A percentile compares a stretch with the other conserved stretches of the same genome.
These are phyloP conservation scores for Arabidopsis suecica DNA, from an alignment of 345 rosid genomes.

Conservation along the genomic window DNA sequence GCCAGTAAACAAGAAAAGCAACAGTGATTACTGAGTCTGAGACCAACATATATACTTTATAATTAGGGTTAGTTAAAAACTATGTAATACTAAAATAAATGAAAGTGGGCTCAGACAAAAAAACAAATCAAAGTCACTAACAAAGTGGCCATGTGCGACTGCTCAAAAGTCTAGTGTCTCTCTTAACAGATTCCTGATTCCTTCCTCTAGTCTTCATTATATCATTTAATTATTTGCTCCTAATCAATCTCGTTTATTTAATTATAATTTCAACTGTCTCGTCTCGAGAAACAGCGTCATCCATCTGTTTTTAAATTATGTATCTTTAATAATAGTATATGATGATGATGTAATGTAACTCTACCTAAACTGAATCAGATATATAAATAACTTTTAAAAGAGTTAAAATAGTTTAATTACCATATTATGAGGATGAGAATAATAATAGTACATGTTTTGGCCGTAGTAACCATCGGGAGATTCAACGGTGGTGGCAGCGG, in stretches of 20 bases:
- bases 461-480: constrained; percentile 53
- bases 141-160: constrained; percentile 45
- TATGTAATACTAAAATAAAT: background rate
- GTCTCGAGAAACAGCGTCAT: constrained; percentile 36
- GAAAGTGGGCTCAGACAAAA: constrained; percentile 33
- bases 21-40: background rate
- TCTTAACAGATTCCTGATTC: constrained; percentile 42
- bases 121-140: constrained; percentile 21
- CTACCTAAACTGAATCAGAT: background rate
- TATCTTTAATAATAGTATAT: constrained; percentile 19
- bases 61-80: background rate
- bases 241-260: constrained; percentile 34
- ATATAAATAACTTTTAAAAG: background rate
- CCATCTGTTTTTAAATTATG: constrained; percentile 28
- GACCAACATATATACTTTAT: constrained; percentile 6
- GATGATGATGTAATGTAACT: constrained; percentile 42
- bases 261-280: constrained; percentile 39
- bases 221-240: constrained; percentile 25
- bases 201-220: constrained; percentile 3
- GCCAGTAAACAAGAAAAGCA: constrained; percentile 7
- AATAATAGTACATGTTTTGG: constrained; percentile 49
- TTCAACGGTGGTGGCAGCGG: constrained; percentile 29
- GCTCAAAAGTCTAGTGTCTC: constrained; percentile 42
- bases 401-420: constrained; percentile 9
- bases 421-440: constrained; percentile 42